Base-by-base conservation (phyloP, 1,284 basidiomycete species). In the Naganishia albida region DNA sequence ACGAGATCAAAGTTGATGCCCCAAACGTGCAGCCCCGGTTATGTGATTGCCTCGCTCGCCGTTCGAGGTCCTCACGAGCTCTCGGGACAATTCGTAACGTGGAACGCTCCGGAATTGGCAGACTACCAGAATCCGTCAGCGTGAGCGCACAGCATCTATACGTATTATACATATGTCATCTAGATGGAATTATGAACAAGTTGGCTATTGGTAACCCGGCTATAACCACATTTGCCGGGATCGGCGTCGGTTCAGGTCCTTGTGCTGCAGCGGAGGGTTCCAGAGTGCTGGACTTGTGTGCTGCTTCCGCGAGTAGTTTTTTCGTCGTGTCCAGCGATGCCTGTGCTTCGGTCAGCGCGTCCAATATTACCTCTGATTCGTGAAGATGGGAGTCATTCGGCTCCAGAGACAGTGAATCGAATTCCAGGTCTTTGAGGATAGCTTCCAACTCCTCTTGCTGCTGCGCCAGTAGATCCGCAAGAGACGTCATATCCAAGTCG, bases 81-180 rank as follows among this genome's bases (percentile, higher is more conserved):
- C 25, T 79, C 75, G 8, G 83, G 83, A n/a, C 73, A 78, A 50
- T 84, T 82, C 60, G 67, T 83, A 52, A 77, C 78, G 60, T 84
- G 82, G 82, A 73, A 80, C 59, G 77, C 73, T 26, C 77, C 78
- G 40, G 76, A 76, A 52, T 66, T 65, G 8, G 55, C 44, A 2
- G 63, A 65, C 7, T 65, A 46, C 40, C 63, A 63, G 13, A 60
- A 60, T 15, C 57, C 57, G 4, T 40, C 56, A 30, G 28, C 7
- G 12, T 59, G 25, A 56, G 25, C 25, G 34, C 20, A 28, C 10
- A 20, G 34, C 18, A 39, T 38, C 51, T 53, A 53, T 38, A n/a
- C n/a, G 16, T 53, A 53, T n/a, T 60, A 60, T 49, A 46, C 34
- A 60, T 60, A 39, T 10, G 34, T 40, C 25, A 60, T 50, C 46